Conservation (phyloP, 352 stramenopile species). For the Phytophthora pini region DNA sequence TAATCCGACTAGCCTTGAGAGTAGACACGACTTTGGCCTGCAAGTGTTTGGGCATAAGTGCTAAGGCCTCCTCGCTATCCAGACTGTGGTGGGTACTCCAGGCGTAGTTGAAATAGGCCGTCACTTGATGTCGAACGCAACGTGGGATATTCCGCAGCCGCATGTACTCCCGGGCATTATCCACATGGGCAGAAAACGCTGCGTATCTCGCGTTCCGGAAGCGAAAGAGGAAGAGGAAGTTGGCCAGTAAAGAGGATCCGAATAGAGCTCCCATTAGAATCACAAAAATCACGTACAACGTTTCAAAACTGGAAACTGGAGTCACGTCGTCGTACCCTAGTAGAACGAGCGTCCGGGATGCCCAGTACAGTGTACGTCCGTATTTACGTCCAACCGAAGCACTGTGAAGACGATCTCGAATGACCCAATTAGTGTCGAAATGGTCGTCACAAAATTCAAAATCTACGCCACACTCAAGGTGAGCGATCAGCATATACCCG, state of each 20-base stretch:
- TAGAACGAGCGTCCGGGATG: constrained; percentile 59
- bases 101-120: constrained; percentile 67
- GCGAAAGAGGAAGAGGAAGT: constrained; percentile 74
- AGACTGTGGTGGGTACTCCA: constrained; percentile 67
- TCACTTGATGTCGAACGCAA: constrained; percentile 53
- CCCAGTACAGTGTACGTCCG: constrained; percentile 62
- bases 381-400: constrained; percentile 58
- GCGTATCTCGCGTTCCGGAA: constrained; percentile 60
- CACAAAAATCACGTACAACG: constrained; percentile 53
- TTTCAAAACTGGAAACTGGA: constrained; percentile 60
- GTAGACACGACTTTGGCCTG: constrained; percentile 66
- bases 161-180: constrained; percentile 80
- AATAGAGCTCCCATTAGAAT: constrained; percentile 59
- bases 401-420: constrained; percentile 56
- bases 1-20: constrained; percentile 67
- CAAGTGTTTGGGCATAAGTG: constrained; percentile 61
- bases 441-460: constrained; percentile 46
- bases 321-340: constrained; percentile 78
- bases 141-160: constrained; percentile 64
- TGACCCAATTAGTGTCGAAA: constrained; percentile 64
- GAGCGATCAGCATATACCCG: constrained; percentile 72
- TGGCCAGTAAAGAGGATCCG: constrained; percentile 63
- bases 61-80: constrained; percentile 62
- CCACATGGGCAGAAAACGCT: constrained; percentile 59
- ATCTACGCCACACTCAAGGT: constrained; percentile 54